These are phyloP conservation scores for Sporothrix mexicana DNA, from an alignment of 2,329 filamentous ascomycete genomes.

Conservation along the genomic window DNA sequence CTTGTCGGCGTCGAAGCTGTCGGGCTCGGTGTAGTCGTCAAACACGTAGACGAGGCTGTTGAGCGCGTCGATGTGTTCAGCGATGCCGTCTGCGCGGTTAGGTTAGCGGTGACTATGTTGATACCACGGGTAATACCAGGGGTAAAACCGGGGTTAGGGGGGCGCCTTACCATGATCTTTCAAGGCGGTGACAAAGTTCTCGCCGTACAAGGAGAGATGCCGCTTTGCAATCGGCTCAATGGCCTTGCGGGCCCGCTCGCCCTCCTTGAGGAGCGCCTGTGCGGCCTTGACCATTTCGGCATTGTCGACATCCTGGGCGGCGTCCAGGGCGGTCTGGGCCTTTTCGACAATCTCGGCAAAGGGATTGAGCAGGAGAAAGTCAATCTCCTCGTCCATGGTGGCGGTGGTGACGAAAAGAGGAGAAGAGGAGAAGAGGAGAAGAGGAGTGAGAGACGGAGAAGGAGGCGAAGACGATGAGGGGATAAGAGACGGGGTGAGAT, in stretches of 20 bases:
- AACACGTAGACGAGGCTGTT: conserved; percentile 62
- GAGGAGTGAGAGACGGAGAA: not conserved
- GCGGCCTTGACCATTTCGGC: conserved; percentile 58
- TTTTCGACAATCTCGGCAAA: conserved; percentile 61
- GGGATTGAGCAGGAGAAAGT: conserved; percentile 55
- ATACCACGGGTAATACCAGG: not conserved
- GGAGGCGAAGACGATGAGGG: not conserved
- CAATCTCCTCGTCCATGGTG: conserved; percentile 40
- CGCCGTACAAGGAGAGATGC: conserved; percentile 55
- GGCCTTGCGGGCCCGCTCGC: conserved; percentile 50
- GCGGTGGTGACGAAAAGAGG: not conserved
- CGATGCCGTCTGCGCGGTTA: conserved; percentile 54
- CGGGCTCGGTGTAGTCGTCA: conserved; percentile 58
- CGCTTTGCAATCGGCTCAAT: conserved; percentile 59
- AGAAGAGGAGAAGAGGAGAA: too few relatives aligned
- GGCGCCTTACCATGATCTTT: conserved; percentile 58
- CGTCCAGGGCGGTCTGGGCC: conserved; percentile 54
- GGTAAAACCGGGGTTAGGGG: not conserved
- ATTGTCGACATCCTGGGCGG: conserved; percentile 50
- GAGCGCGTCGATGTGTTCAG: conserved; percentile 54
- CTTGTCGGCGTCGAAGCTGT: conserved; percentile 58
- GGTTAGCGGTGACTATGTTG: not conserved
- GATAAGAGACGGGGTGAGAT: not conserved
- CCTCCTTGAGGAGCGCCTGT: conserved; percentile 46
- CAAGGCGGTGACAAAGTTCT: conserved; percentile 57